A percentile compares a stretch with the other conserved stretches of the same genome.
Conservation (phyloP, 331 rosid genomes). For the Pyrus hybrid region DNA sequence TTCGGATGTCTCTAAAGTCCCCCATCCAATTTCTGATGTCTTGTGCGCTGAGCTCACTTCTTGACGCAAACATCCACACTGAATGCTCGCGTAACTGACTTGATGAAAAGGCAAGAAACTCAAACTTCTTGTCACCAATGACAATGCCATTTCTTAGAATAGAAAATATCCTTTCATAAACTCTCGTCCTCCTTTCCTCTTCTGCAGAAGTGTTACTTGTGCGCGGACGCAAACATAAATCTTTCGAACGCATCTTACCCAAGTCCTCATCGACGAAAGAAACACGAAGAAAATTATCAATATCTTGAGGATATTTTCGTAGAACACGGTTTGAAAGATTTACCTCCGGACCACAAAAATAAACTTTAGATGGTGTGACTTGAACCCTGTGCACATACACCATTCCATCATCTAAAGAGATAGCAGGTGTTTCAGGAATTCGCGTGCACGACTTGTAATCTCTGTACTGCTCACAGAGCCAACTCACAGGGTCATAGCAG, state of each 20-base stretch:
- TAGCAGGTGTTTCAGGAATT: constrained; percentile 4
- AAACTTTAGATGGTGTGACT: constrained; percentile 21
- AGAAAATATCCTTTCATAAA: constrained; percentile 25
- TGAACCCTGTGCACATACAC: constrained; percentile 20
- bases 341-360: constrained; percentile 28
- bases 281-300: constrained; percentile 26
- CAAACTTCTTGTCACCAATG: constrained; percentile 35
- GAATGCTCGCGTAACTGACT: constrained; percentile 36
- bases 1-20: constrained; percentile 19
- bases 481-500: constrained; percentile 24
- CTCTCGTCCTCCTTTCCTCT: constrained; percentile 7
- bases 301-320: constrained; percentile 8
- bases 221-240: background rate
- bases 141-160: constrained; percentile 24
- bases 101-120: constrained; percentile 32
- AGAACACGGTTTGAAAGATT: constrained; percentile 24
- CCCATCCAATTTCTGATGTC: constrained; percentile 40
- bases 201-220: background rate
- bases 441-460: background rate
- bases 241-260: constrained; percentile 12
- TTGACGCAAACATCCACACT: constrained; percentile 44
- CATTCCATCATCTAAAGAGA: constrained; percentile 15
- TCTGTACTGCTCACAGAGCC: constrained; percentile 10
- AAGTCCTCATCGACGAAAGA: constrained; percentile 36
- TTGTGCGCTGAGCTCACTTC: constrained; percentile 21